phyloP scores from a whole-genome alignment of 768 basidiomycete genomes.

The Termitomyces sp. region DNA sequence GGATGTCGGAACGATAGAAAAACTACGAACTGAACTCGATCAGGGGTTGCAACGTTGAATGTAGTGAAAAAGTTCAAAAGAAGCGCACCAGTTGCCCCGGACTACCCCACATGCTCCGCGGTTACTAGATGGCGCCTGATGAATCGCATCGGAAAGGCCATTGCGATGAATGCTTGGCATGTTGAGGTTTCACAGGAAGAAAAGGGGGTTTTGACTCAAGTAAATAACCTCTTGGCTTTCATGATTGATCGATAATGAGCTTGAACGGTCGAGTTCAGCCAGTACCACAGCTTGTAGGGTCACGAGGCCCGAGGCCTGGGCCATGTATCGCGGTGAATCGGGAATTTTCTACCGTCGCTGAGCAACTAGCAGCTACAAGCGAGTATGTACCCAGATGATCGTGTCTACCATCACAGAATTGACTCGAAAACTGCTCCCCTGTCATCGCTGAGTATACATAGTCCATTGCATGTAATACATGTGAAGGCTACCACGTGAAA shows the following conservation, averaged over 20 bases:
- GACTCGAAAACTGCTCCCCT: background rate
- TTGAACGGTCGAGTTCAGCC: background rate
- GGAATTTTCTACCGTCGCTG: background rate
- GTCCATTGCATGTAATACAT: background rate
- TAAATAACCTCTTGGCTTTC: background rate
- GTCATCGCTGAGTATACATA: background rate
- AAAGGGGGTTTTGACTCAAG: background rate
- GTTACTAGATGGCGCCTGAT: background rate
- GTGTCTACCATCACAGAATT: background rate
- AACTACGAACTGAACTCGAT: background rate
- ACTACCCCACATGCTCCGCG: background rate
- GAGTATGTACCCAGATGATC: background rate
- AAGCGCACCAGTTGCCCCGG: background rate
- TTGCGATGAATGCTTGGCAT: slow-evolving; percentile 1
- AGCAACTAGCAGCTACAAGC: background rate
- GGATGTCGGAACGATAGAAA: background rate
- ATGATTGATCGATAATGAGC: background rate
- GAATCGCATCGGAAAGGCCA: background rate
- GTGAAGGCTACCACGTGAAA: background rate
- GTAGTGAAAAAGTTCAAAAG: background rate
- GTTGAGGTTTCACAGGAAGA: background rate
- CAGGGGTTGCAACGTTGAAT: background rate
- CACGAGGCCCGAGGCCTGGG: background rate
- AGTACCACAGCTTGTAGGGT: background rate
- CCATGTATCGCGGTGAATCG: background rate